Evolutionary conservation across 192 early-diverging fungal genomes (phyloP).

Genomic region (Rhizoclosmatium globosum): DNA sequence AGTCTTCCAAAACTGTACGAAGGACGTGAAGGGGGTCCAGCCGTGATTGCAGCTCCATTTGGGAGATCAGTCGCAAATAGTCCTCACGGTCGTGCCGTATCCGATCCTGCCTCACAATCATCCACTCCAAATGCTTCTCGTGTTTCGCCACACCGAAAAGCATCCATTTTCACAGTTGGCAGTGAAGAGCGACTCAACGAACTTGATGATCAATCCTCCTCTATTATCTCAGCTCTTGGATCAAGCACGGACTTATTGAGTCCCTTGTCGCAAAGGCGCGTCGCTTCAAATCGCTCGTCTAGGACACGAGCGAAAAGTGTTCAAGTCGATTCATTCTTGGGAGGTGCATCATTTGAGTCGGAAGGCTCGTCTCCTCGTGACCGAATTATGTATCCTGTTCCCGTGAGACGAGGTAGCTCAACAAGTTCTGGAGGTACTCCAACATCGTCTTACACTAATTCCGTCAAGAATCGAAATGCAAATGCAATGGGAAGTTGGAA

Average conservation of each 20-base stretch:
- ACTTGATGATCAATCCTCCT: not conserved
- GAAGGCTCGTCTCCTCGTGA: not conserved
- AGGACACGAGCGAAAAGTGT: not conserved
- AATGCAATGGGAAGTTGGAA: not conserved
- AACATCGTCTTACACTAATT: slow-evolving; percentile 10
- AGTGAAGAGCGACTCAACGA: slow-evolving; percentile 1
- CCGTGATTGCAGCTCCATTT: not conserved
- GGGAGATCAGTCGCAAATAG: not conserved
- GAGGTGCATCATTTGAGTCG: not conserved
- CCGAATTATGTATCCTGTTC: not conserved
- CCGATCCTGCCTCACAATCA: not conserved
- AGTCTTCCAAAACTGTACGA: not conserved
- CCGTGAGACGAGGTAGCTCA: not conserved
- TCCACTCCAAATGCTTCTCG: not conserved
- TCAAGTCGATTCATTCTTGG: not conserved
- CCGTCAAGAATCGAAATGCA: not conserved
- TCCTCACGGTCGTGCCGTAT: not conserved
- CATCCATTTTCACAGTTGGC: slow-evolving; percentile 34
- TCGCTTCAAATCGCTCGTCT: not conserved
- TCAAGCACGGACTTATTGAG: not conserved
- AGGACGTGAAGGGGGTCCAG: too few relatives aligned
- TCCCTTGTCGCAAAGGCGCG: not conserved
- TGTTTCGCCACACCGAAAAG: not conserved
- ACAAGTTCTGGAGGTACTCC: slow-evolving; percentile 6
- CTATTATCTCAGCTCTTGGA: not conserved